Conservation (phyloP, 306 rosid species). For the Inga oerstediana region DNA sequence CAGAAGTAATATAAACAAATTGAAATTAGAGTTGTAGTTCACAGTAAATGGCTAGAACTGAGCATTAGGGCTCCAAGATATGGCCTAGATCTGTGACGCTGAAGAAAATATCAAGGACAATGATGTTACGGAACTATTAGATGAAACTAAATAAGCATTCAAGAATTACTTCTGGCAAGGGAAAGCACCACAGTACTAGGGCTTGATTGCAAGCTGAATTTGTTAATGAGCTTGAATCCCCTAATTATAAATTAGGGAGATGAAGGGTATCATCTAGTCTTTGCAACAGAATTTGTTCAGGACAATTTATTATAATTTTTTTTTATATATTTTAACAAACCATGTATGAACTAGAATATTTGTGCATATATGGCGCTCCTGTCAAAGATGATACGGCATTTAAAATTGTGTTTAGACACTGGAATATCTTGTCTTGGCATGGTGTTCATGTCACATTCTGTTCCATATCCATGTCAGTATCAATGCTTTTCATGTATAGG, state of each 20-base stretch:
- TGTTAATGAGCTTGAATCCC: neutral
- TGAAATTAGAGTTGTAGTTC: neutral
- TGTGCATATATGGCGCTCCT: neutral
- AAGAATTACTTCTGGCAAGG: neutral
- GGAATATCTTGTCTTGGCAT: neutral
- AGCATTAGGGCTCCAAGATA: constrained; percentile 1
- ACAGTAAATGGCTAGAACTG: neutral
- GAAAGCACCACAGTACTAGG: neutral
- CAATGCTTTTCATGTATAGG: neutral
- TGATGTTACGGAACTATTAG: neutral
- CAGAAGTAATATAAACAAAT: constrained; percentile 5
- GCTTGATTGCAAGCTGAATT: constrained; percentile 3
- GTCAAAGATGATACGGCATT: neutral
- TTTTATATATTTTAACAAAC: neutral
- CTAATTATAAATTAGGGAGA: neutral
- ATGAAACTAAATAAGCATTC: neutral
- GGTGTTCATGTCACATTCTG: neutral
- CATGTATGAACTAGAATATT: neutral
- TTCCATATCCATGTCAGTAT: neutral
- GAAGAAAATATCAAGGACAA: constrained; percentile 3
- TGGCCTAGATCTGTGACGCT: neutral
- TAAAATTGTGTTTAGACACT: neutral
- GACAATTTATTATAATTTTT: neutral
- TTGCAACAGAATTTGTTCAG: neutral
- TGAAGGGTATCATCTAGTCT: neutral